These are phyloP conservation scores for Vinca major DNA, from an alignment of 305 asterid genomes.

Conservation along the genomic window DNA sequence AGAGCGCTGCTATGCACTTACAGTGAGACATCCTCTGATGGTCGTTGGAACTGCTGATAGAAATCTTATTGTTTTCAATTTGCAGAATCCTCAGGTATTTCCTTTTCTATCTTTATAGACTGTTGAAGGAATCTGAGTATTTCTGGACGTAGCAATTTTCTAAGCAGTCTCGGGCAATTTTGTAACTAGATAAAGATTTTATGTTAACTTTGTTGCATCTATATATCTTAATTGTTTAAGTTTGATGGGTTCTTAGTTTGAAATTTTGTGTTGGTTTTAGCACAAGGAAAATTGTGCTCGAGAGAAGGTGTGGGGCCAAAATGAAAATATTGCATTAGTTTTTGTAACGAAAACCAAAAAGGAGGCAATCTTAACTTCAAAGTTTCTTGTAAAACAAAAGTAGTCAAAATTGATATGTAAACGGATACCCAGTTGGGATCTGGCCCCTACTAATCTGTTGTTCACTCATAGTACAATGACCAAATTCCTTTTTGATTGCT, in stretches of 20 bases:
- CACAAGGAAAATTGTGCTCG: too few species aligned
- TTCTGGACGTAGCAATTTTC: not conserved
- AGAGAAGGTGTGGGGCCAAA: too few species aligned
- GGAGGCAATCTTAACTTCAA: not conserved
- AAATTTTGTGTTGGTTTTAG: too few species aligned
- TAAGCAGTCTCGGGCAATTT: not conserved
- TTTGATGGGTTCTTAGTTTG: too few species aligned
- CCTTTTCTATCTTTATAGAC: constrained; percentile 8
- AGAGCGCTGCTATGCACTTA: constrained; percentile 88
- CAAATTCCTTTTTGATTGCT: not conserved
- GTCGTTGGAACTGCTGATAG: constrained; percentile 91
- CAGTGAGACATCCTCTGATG: constrained; percentile 86
- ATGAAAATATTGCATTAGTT: not conserved
- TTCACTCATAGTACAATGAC: not conserved
- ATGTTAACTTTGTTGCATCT: too few species aligned
- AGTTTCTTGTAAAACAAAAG: not conserved
- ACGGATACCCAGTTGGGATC: not conserved
- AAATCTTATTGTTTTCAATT: constrained; percentile 74
- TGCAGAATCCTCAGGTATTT: constrained; percentile 89
- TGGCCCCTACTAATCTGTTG: not conserved
- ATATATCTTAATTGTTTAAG: too few species aligned
- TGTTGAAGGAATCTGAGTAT: constrained; percentile 1
- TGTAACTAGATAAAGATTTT: not conserved
- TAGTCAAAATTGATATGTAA: not conserved
- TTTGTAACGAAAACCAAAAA: too few species aligned